Evolutionary conservation across 2,329 filamentous ascomycete species (phyloP).

Genomic region (Purpureocillium takamizusanense): DNA sequence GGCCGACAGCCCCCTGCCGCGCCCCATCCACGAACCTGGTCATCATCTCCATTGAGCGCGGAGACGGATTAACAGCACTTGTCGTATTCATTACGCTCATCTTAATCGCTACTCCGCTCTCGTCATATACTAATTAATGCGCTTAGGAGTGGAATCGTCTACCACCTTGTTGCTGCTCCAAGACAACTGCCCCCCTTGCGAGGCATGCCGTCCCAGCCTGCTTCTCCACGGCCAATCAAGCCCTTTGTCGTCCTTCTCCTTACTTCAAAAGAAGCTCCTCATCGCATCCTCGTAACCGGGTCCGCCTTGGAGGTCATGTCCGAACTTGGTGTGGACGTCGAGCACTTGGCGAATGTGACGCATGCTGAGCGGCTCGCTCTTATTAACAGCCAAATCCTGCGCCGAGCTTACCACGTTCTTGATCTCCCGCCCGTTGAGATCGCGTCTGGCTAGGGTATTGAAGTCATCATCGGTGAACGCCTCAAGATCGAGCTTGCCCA

Average conservation of each 20-base stretch:
- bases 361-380: constrained; percentile 64
- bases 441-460: constrained; percentile 55
- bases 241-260: neutral
- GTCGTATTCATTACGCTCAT: neutral
- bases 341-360: constrained; percentile 72
- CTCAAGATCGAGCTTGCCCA: constrained; percentile 52
- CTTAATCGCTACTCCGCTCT: no score
- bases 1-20: neutral
- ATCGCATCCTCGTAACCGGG: constrained; percentile 75
- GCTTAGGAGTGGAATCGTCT: no score
- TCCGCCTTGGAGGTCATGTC: constrained; percentile 73
- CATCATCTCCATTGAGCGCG: no score
- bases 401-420: constrained; percentile 82
- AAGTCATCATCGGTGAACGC: constrained; percentile 60
- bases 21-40: neutral
- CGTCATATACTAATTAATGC: no score
- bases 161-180: no score
- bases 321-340: constrained; percentile 77
- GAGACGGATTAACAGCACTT: no score
- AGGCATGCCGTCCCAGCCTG: no score
- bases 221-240: no score
- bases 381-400: constrained; percentile 72
- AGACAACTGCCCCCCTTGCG: no score
- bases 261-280: constrained; percentile 59
- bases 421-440: constrained; percentile 60